Conservation (phyloP, 2,329 filamentous ascomycete genomes). For the Phialemoniopsis sp. region DNA sequence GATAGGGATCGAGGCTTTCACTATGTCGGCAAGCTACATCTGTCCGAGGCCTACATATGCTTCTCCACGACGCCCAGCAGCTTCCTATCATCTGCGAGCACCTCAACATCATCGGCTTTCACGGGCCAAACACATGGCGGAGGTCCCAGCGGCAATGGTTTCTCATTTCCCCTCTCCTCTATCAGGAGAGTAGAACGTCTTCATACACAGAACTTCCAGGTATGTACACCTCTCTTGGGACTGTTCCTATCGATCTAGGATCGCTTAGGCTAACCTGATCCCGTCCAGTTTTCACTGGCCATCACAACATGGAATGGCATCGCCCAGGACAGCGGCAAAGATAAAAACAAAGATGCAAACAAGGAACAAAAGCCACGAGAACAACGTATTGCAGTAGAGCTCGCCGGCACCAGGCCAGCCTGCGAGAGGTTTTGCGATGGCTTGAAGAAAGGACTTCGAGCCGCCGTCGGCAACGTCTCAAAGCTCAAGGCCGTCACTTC, state of each 20-base stretch:
- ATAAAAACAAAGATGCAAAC: conserved; percentile 35
- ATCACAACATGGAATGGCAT: conserved; percentile 92
- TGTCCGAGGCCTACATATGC: conserved; percentile 92
- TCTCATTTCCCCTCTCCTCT: conserved; percentile 87
- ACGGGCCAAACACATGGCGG: conserved; percentile 91
- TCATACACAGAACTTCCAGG: conserved; percentile 83
- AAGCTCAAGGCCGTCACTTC: conserved; percentile 75
- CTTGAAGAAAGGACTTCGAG: conserved; percentile 82
- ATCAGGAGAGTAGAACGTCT: conserved; percentile 89
- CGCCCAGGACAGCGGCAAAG: conserved; percentile 50
- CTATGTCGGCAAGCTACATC: conserved; percentile 87
- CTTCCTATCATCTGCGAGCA: conserved; percentile 76
- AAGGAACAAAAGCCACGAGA: conserved; percentile 47
- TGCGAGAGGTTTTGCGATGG: conserved; percentile 97
- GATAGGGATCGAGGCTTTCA: conserved; percentile 73
- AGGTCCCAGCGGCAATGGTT: conserved; percentile 91
- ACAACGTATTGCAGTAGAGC: conserved; percentile 87
- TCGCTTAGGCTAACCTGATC: not conserved
- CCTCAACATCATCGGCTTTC: conserved; percentile 76
- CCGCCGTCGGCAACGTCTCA: conserved; percentile 82
- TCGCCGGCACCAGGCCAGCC: conserved; percentile 81
- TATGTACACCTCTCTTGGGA: conserved; percentile 20
- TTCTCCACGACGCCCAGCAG: conserved; percentile 92
- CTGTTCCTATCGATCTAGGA: not conserved
- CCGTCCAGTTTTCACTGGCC: conserved; percentile 72